Conservation (phyloP, 176 grass and related monocot genomes). For the Pharus latifolius region DNA sequence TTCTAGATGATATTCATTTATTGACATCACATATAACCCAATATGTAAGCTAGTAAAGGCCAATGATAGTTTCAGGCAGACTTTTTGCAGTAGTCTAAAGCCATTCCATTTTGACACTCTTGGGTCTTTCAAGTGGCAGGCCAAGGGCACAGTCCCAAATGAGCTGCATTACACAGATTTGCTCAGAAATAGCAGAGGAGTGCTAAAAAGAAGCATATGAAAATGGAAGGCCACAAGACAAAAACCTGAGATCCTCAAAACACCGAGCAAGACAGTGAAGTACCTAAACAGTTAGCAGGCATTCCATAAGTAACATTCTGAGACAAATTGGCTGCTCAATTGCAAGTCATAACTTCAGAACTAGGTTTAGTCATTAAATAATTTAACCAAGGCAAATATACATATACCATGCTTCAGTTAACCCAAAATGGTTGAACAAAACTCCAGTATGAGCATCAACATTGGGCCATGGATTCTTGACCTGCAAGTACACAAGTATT, state of each 20-base stretch:
- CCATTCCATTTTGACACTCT: conserved; percentile 98
- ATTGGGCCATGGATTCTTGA: conserved; percentile 99
- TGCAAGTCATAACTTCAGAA: background rate
- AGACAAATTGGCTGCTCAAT: too few species aligned
- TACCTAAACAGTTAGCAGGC: conserved; percentile 44
- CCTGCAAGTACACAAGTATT: conserved; percentile 42
- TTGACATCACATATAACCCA: conserved; percentile 6
- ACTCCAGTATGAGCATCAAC: conserved; percentile 98
- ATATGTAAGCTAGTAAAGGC: background rate
- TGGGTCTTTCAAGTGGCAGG: conserved; percentile 85
- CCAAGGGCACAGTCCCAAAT: conserved; percentile 97
- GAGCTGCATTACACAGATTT: conserved; percentile 40
- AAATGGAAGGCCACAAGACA: background rate
- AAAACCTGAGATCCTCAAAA: conserved; percentile 96
- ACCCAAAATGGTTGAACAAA: conserved; percentile 80
- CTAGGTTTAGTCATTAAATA: background rate
- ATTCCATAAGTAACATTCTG: background rate
- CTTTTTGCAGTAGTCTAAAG: conserved; percentile 75
- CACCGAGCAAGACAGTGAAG: conserved; percentile 91
- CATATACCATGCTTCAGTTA: conserved; percentile 83
- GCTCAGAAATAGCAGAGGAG: background rate
- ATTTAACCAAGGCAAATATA: background rate
- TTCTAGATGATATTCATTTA: conserved; percentile 25
- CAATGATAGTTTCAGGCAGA: conserved; percentile 42
- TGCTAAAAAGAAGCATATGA: background rate